Base-by-base conservation (phyloP, 1,139 yeast species). In the Taphrina populina region DNA sequence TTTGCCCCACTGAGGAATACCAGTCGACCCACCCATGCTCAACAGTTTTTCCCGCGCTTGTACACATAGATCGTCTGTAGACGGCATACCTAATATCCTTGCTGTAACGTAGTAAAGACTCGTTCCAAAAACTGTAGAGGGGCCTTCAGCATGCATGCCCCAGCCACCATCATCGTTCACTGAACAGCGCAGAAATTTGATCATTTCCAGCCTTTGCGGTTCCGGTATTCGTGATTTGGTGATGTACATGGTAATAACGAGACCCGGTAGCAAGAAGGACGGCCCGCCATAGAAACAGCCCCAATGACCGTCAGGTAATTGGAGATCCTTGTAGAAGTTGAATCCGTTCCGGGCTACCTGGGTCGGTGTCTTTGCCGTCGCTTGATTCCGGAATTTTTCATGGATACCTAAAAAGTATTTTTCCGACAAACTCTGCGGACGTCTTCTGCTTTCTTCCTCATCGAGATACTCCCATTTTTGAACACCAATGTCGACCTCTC, bases 111-210 rank as follows among this genome's bases (percentile, higher is more conserved):
- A 94, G 70, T 88, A 88, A 66, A 92, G 79, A 0, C 88, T 76
- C 1, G 99, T 94, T 3, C 99, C 98, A 68, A 88, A 90, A 63
- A 94, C 94, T 0, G 98, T 94, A 5, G 95, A 83, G 67, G 90
- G 92, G 66, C 92, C 98, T 47, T 80, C 82, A 2, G 88, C 80
- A 67, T 92, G 97, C 52, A 94, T 75, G 0, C 97, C 98, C 98
- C 99, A 94, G 0, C 98, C 99, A n/a, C 99, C 99, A 70, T 94
- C 99, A 0, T 96, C 97, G 67, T 94, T 94, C 17, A 88, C 88
- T 20, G 92, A 71, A 66, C 88, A 92, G 57, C 97, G 76, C 6
- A 49, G 35, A 30, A 49, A 49, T 1, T 30, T 27, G 35, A 84
- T 80, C 68, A 94, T 72, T 68, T 94, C 98, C 8, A 73, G 70